Conservation (phyloP, 202 grass and related monocot genomes). For the Thinopyrum obtusiflorum region DNA sequence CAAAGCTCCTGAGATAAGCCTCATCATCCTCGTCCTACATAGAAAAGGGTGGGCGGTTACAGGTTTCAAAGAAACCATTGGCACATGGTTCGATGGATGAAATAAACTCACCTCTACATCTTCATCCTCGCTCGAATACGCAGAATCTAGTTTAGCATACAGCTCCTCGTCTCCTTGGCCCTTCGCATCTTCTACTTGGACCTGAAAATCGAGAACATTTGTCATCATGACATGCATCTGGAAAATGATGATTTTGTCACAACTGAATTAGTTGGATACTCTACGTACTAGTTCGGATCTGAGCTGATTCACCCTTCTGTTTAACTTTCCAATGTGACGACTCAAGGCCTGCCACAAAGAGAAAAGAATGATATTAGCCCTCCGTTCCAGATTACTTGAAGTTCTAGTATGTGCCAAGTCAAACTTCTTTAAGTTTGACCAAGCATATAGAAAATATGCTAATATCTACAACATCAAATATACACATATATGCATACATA, state of each 20-base stretch:
- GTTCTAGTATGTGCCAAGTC: neutral
- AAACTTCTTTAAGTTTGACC: neutral
- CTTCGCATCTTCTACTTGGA: constrained; percentile 66
- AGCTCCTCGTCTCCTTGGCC: constrained; percentile 64
- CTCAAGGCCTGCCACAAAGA: constrained; percentile 53
- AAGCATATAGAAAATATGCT: neutral
- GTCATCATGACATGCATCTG: neutral
- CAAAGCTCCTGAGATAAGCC: constrained; percentile 38
- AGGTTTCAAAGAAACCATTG: neutral
- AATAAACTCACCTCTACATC: constrained; percentile 52
- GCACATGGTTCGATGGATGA: neutral
- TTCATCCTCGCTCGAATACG: constrained; percentile 72
- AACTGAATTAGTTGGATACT: neutral
- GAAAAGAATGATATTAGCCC: neutral
- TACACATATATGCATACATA: too few species aligned
- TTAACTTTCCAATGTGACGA: constrained; percentile 56
- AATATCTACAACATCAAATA: too few species aligned
- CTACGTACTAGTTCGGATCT: constrained; percentile 65
- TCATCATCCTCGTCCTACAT: constrained; percentile 52
- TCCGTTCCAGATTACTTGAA: neutral
- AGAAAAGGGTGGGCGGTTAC: neutral
- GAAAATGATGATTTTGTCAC: neutral
- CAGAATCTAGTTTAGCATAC: constrained; percentile 66
- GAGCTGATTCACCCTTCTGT: constrained; percentile 61
- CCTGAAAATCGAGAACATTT: constrained; percentile 24